A percentile compares a stretch with the other conserved stretches of the same genome.
Conservation (phyloP, 139 green algal genomes). For the Zygnema circumcarinatum region DNA sequence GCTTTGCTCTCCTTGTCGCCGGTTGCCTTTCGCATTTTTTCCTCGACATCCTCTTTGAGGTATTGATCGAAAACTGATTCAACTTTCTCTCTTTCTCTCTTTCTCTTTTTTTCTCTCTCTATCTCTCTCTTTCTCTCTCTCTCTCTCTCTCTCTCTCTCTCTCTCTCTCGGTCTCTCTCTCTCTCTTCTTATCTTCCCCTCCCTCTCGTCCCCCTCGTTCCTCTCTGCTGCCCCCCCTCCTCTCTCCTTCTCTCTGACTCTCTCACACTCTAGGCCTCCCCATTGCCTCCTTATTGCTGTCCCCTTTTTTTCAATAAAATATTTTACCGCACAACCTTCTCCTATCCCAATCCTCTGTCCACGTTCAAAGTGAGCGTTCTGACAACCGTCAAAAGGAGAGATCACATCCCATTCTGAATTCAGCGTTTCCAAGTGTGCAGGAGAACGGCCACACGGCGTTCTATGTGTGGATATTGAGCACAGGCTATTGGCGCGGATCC, state of each 20-base stretch:
- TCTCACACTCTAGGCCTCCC: too few relatives aligned
- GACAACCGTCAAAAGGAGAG: too few relatives aligned
- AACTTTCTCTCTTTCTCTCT: neutral
- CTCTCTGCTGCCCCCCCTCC: conserved; percentile 24
- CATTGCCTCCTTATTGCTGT: too few relatives aligned
- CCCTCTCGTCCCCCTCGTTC: neutral
- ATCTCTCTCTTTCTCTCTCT: conserved; percentile 14
- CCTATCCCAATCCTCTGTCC: too few relatives aligned
- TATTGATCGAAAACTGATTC: too few relatives aligned
- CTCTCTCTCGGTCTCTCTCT: neutral
- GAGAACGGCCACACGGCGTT: conserved; percentile 27
- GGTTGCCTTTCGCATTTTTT: conserved; percentile 54
- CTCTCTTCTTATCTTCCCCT: neutral
- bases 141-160: neutral
- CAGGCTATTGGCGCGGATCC: conserved; percentile 18
- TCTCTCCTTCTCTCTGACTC: too few relatives aligned
- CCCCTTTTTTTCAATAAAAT: too few relatives aligned
- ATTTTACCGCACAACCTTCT: too few relatives aligned
- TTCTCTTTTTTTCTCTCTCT: neutral
- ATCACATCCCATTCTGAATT: too few relatives aligned
- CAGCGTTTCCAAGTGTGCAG: too few relatives aligned
- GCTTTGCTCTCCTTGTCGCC: conserved; percentile 39
- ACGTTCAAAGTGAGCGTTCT: too few relatives aligned
- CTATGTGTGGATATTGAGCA: conserved; percentile 47
- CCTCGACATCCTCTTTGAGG: conserved; percentile 54